A percentile compares a stretch with the other conserved stretches of the same genome.
These are phyloP conservation scores for Trypanosoma melophagium DNA, from an alignment of 208 protist genomes.

Conservation along the genomic window DNA sequence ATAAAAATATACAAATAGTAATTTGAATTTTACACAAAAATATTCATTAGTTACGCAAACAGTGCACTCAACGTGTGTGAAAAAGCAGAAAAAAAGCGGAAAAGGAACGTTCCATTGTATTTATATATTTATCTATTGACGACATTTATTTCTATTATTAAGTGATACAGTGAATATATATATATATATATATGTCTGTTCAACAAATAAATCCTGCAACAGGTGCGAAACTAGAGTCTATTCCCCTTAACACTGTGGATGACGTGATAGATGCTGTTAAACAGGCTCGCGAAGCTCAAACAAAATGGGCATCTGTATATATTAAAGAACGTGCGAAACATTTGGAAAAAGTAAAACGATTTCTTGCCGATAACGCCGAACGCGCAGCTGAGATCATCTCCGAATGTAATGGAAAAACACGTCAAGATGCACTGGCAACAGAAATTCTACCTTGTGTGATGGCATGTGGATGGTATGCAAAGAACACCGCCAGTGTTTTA, in stretches of 20 bases:
- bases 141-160: conserved; percentile 7
- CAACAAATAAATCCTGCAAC: conserved; percentile 69
- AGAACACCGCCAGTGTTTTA: conserved; percentile 54
- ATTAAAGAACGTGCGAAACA: conserved; percentile 53
- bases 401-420: conserved; percentile 62
- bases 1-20: too few relatives aligned
- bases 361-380: conserved; percentile 62
- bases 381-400: conserved; percentile 48
- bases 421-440: conserved; percentile 71
- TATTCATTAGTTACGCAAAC: too few relatives aligned
- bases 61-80: too few relatives aligned
- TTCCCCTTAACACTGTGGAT: conserved; percentile 29
- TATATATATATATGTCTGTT: conserved; percentile 30
- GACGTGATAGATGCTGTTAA: conserved; percentile 42
- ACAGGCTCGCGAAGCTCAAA: conserved; percentile 53
- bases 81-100: background rate
- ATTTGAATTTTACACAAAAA: too few relatives aligned
- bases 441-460: conserved; percentile 69
- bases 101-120: conserved; percentile 1
- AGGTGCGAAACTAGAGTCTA: conserved; percentile 33
- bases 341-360: conserved; percentile 56
- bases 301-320: conserved; percentile 49
- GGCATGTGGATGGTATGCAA: conserved; percentile 78
- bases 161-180: background rate
- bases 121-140: conserved; percentile 4